Base-by-base conservation (phyloP, 2,329 filamentous ascomycete genomes). In the Aspergillus sp. region DNA sequence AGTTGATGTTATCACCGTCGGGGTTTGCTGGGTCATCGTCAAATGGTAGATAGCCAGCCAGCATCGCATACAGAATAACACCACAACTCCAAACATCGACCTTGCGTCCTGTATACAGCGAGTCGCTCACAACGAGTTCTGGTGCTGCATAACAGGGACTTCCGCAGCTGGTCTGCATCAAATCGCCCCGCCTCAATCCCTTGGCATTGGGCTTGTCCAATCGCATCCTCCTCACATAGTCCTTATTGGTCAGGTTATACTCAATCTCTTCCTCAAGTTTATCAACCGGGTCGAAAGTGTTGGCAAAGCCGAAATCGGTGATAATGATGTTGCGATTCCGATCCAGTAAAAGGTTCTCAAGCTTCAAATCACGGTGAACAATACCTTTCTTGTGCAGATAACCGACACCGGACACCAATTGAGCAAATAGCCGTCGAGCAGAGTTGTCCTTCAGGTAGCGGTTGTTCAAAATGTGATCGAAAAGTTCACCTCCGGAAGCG, bases 61-160 rank as follows among this genome's bases (percentile, higher is more conserved):
- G 77, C 93, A 98, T 98, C 45, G 93, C 93, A 66, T 98, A 98
- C 90, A 98, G 68, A 61, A 98, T 98, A 33, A 98, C 93, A 70
- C 93, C 93, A 65, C 93, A 98, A 68, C 93, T 97, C 93, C 93
- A 98, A 31, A 98, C 93, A 63, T 98, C 93, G 27, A 98, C 93
- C 69, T 98, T 98, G 41, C 91, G 83, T 37, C 93, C 93, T 2
- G 93, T 98, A 69, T 98, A 98, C 6, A 98, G 73, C 11, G 90
- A 95, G 68, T 98, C 93, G 65, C 90, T 97, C 49, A 98, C 93
- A 10, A 98, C 93, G 42, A 98, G 76, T 71, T 98, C 93, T 5
- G 93, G 93, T 10, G 93, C 93, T 39, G 93, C 93, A 67, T 98
- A 98, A 63, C 93, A 98, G 6, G 93, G 93, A 67, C 91, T 97